phyloP scores from a whole-genome alignment of 495 filamentous ascomycete genomes.

The Physcia stellaris region DNA sequence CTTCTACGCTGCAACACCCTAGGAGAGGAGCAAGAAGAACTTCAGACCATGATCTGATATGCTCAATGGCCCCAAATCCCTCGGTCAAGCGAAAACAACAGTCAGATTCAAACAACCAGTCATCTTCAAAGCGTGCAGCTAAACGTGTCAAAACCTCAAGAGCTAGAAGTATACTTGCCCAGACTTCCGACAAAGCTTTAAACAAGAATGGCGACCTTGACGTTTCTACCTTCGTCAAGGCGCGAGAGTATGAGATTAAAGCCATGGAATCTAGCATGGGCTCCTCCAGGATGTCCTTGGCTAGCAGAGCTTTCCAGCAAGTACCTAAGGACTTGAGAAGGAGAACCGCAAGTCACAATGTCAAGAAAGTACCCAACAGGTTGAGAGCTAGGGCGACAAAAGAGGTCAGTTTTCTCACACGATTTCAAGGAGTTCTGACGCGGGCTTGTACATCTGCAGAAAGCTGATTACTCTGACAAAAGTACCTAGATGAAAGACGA shows the following conservation, averaged over 20 bases:
- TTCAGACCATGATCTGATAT: not conserved
- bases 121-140: conserved; percentile 18
- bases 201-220: conserved; percentile 64
- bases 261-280: conserved; percentile 69
- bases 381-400: conserved; percentile 53
- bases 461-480: too few relatives aligned
- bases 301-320: conserved; percentile 72
- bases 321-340: conserved; percentile 74
- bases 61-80: conserved; percentile 5
- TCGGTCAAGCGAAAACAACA: conserved; percentile 12
- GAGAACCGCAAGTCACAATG: conserved; percentile 88
- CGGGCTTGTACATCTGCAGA: too few relatives aligned
- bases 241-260: conserved; percentile 78
- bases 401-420: conserved; percentile 55
- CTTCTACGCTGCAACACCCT: too few relatives aligned
- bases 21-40: not conserved
- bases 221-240: conserved; percentile 63
- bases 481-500: conserved; percentile 59
- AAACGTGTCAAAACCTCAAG: conserved; percentile 56
- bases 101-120: not conserved
- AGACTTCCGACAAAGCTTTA: conserved; percentile 56
- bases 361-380: conserved; percentile 74
- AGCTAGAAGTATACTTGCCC: conserved; percentile 58
- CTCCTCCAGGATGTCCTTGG: conserved; percentile 50
- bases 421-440: too few relatives aligned